A percentile compares a stretch with the other conserved stretches of the same genome.
Conservation (phyloP, 805 yeast genomes). For the Schwanniomyces sp. region DNA sequence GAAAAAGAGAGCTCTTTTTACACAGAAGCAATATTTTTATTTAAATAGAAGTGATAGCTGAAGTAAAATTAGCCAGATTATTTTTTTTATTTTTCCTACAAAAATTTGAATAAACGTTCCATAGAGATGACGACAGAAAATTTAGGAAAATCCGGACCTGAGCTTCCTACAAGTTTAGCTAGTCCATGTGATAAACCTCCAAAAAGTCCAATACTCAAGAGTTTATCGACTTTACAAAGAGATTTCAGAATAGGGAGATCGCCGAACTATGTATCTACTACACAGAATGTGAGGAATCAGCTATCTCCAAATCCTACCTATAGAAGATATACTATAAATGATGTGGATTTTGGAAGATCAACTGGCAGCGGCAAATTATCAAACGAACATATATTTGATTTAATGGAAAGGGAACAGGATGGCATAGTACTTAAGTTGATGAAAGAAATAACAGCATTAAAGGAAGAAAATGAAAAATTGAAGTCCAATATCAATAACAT, state of each 20-base stretch:
- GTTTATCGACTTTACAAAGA: constrained; percentile 9
- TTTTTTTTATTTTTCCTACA: neutral
- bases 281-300: constrained; percentile 6
- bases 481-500: constrained; percentile 11
- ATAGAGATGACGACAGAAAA: neutral
- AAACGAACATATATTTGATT: constrained; percentile 52
- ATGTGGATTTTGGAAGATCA: neutral
- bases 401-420: constrained; percentile 75
- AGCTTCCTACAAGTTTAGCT: neutral
- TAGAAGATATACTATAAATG: constrained; percentile 6
- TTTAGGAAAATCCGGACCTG: neutral
- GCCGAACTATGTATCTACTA: constrained; percentile 3
- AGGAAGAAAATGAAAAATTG: constrained; percentile 51
- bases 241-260: constrained; percentile 12
- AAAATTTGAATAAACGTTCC: neutral
- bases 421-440: constrained; percentile 67
- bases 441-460: constrained; percentile 56
- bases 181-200: neutral
- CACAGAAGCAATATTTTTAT: too few relatives aligned
- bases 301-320: constrained; percentile 4
- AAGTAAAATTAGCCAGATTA: too few relatives aligned
- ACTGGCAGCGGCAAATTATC: constrained; percentile 17
- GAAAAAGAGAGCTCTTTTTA: too few relatives aligned
- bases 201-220: constrained; percentile 1
- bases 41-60: too few relatives aligned